phyloP scores from a whole-genome alignment of 2,329 filamentous ascomycete genomes.

The Colletotrichum magnum region DNA sequence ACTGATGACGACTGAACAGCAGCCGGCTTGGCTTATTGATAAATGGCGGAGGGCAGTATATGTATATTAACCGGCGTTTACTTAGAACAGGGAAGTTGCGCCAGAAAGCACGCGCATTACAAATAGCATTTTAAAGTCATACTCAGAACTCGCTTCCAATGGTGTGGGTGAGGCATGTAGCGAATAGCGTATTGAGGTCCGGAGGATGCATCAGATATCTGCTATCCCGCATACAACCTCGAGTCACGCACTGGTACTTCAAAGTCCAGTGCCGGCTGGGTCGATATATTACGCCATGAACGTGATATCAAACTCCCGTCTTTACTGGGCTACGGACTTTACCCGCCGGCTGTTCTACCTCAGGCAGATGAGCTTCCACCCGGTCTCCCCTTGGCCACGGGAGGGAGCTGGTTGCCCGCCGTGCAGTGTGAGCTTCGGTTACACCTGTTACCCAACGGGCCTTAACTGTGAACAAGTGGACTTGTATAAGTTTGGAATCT shows the following conservation, averaged over 20 bases:
- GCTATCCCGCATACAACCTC: not conserved
- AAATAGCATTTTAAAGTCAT: not conserved
- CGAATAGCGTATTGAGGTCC: not conserved
- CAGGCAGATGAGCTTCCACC: constrained; percentile 40
- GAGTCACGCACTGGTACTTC: not conserved
- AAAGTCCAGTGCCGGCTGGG: not conserved
- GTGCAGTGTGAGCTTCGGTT: not conserved
- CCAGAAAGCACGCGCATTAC: constrained; percentile 11
- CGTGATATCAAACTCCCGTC: not conserved
- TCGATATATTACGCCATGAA: not conserved
- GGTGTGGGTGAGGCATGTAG: not conserved
- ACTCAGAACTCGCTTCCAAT: not conserved
- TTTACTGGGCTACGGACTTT: constrained; percentile 23
- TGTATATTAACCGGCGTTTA: constrained; percentile 40
- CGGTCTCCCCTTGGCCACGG: not conserved
- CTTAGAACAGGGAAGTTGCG: constrained; percentile 21
- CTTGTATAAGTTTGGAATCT: no score
- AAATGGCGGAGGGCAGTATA: constrained; percentile 7
- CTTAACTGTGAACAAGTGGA: no score
- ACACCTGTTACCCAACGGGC: no score
- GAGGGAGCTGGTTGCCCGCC: not conserved
- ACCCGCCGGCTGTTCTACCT: constrained; percentile 37
- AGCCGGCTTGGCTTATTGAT: constrained; percentile 17
- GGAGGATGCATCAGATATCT: not conserved
- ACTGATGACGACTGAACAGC: constrained; percentile 62